Conservation (phyloP, 129 eudicot genomes). For the Flaveria ramosissima region DNA sequence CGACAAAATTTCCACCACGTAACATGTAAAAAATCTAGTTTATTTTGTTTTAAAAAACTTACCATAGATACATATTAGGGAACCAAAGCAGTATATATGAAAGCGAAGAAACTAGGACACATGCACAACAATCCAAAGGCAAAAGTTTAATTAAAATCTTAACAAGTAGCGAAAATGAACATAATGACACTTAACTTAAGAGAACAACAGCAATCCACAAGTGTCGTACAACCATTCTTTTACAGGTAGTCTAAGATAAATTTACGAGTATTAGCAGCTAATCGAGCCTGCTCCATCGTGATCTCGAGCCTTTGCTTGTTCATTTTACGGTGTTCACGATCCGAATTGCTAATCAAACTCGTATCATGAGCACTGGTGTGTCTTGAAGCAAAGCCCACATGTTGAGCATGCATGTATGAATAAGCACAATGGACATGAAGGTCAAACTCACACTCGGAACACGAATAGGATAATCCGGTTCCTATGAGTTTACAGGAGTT, state of each 20-base stretch:
- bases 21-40: no score
- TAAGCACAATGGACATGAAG: slow-evolving; percentile 67
- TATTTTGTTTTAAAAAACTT: no score
- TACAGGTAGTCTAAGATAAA: neutral
- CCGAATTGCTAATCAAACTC: neutral
- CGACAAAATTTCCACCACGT: no score
- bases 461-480: slow-evolving; percentile 55
- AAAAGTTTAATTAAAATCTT: neutral
- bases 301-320: slow-evolving; percentile 24
- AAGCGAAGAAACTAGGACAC: slow-evolving; percentile 10
- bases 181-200: neutral
- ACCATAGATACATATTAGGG: neutral
- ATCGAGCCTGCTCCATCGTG: slow-evolving; percentile 10
- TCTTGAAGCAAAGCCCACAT: neutral
- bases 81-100: neutral
- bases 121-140: neutral
- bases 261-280: slow-evolving; percentile 23
- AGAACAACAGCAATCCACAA: slow-evolving; percentile 1
- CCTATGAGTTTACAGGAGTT: slow-evolving; percentile 51
- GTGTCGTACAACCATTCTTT: neutral
- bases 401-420: slow-evolving; percentile 17
- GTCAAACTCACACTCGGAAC: slow-evolving; percentile 68
- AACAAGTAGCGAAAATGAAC: neutral
- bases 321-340: slow-evolving; percentile 12
- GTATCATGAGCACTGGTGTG: neutral